Evolutionary conservation across 2,329 filamentous ascomycete species (phyloP).

Genomic region (Pseudofabraea citricarpa): DNA sequence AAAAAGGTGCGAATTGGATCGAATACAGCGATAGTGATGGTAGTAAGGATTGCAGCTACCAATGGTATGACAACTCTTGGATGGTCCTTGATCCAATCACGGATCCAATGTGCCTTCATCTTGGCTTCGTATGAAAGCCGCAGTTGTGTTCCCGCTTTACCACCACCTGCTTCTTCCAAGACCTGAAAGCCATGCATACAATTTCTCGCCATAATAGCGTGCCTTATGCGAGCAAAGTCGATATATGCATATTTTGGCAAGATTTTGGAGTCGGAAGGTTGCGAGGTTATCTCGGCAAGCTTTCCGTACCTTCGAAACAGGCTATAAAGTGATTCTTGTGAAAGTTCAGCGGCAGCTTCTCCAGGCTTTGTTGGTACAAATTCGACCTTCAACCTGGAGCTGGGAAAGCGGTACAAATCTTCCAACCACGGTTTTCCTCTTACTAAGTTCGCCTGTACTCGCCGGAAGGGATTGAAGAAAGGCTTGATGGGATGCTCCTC

Average conservation of each 20-base stretch:
- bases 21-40: constrained; percentile 81
- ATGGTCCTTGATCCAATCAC: constrained; percentile 83
- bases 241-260: constrained; percentile 75
- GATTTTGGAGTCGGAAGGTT: constrained; percentile 82
- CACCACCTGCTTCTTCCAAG: constrained; percentile 63
- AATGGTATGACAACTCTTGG: constrained; percentile 83
- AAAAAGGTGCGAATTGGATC: constrained; percentile 94
- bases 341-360: constrained; percentile 69
- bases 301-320: constrained; percentile 89
- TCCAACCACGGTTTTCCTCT: constrained; percentile 89
- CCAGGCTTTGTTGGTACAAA: constrained; percentile 73
- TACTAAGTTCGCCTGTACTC: constrained; percentile 69
- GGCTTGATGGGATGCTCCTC: constrained; percentile 69
- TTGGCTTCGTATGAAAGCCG: constrained; percentile 80
- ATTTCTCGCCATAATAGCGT: constrained; percentile 84
- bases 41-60: constrained; percentile 74
- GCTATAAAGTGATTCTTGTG: constrained; percentile 80
- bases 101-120: constrained; percentile 71
- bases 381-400: constrained; percentile 71
- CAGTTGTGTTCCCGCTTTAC: constrained; percentile 69
- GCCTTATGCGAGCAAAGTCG: constrained; percentile 68
- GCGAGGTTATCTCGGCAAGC: constrained; percentile 76
- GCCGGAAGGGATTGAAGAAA: constrained; percentile 82
- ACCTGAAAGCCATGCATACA: constrained; percentile 85
- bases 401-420: constrained; percentile 81